A percentile compares a stretch with the other conserved stretches of the same genome.
Evolutionary conservation across 2,329 filamentous ascomycete genomes (phyloP).

Genomic region (Arthrinium phaeospermum): DNA sequence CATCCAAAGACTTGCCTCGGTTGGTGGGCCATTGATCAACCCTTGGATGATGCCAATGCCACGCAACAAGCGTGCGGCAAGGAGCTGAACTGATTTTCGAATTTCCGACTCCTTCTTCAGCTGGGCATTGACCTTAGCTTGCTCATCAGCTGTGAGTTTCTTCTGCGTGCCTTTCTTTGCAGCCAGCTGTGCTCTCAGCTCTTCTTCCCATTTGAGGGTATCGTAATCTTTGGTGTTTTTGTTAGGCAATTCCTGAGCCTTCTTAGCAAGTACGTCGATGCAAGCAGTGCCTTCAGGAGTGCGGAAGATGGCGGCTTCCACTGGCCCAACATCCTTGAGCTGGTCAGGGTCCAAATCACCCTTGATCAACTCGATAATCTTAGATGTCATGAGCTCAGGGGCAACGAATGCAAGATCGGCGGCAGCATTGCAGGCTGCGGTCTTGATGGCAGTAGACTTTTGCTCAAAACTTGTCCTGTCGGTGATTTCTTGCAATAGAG

Average conservation of each 20-base stretch:
- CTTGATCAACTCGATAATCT: slow-evolving; percentile 75
- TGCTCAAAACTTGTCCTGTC: slow-evolving; percentile 55
- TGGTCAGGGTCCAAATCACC: slow-evolving; percentile 74
- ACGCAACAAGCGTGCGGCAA: slow-evolving; percentile 75
- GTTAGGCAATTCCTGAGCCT: slow-evolving; percentile 72
- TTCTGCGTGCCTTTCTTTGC: slow-evolving; percentile 90
- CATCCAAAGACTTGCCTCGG: slow-evolving; percentile 87
- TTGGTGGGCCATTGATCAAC: slow-evolving; percentile 86
- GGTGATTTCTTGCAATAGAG: slow-evolving; percentile 72
- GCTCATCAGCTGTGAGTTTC: slow-evolving; percentile 89
- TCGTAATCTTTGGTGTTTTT: slow-evolving; percentile 97
- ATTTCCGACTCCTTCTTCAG: slow-evolving; percentile 85
- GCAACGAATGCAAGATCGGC: slow-evolving; percentile 94
- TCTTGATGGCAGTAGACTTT: slow-evolving; percentile 55
- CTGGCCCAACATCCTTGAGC: slow-evolving; percentile 76
- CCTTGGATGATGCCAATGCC: slow-evolving; percentile 86
- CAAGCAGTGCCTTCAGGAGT: slow-evolving; percentile 89
- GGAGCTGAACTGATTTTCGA: slow-evolving; percentile 70
- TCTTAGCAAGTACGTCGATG: slow-evolving; percentile 88
- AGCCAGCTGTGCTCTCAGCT: slow-evolving; percentile 84
- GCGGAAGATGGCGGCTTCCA: slow-evolving; percentile 90
- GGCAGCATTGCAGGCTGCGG: slow-evolving; percentile 81
- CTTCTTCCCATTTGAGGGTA: slow-evolving; percentile 95
- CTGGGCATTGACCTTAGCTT: slow-evolving; percentile 88
- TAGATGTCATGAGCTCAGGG: slow-evolving; percentile 78